These are phyloP conservation scores for Euphorbia tirucalli DNA, from an alignment of 345 rosid species.

Conservation along the genomic window DNA sequence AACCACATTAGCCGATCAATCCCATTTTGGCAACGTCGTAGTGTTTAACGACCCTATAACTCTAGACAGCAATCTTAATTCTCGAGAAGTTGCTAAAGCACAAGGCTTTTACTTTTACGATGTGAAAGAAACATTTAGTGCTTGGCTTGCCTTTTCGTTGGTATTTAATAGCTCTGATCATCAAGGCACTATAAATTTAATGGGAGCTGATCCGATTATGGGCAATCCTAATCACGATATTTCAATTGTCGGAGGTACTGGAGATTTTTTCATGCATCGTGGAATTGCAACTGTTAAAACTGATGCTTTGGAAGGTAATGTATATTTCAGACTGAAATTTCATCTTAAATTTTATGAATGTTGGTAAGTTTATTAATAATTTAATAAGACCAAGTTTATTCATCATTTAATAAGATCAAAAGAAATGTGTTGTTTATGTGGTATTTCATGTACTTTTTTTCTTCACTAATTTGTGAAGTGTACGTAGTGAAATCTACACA, in stretches of 20 bases:
- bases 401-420: too few relatives aligned
- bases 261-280: constrained; percentile 45
- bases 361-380: constrained; percentile 32
- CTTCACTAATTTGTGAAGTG: too few relatives aligned
- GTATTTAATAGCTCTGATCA: constrained; percentile 36
- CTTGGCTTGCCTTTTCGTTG: constrained; percentile 52
- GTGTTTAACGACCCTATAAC: constrained; percentile 58
- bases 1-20: constrained; percentile 34
- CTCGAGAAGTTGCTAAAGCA: constrained; percentile 34
- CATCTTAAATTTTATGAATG: constrained; percentile 50
- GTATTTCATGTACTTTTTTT: too few relatives aligned
- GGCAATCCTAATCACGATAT: constrained; percentile 38
- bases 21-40: constrained; percentile 44
- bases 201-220: constrained; percentile 45
- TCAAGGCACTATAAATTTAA: constrained; percentile 39
- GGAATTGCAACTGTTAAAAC: constrained; percentile 49
- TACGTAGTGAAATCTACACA: too few relatives aligned
- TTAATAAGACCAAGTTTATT: too few relatives aligned
- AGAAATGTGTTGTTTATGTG: too few relatives aligned
- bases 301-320: constrained; percentile 42
- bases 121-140: constrained; percentile 40
- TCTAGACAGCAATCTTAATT: constrained; percentile 44
- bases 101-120: constrained; percentile 49
- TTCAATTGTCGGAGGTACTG: constrained; percentile 49
- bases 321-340: constrained; percentile 37